Percentiles rank a stretch among this genome's conserved stretches.
These are phyloP conservation scores for Agrocybe pediades DNA, from an alignment of 768 basidiomycete species.

Conservation along the genomic window DNA sequence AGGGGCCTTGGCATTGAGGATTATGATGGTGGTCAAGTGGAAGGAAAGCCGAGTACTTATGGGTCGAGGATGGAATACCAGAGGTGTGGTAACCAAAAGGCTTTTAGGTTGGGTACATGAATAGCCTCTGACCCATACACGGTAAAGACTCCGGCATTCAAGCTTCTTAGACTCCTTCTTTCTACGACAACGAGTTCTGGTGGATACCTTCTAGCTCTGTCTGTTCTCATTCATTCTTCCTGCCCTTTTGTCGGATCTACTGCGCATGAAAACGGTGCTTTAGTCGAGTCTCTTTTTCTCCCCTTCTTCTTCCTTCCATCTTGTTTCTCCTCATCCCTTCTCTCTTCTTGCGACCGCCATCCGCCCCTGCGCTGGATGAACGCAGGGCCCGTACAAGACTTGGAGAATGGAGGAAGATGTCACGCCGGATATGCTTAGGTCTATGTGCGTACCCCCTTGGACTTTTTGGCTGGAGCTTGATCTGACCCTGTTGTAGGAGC, in stretches of 20 bases:
- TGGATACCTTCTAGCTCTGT: neutral
- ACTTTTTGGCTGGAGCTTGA: neutral
- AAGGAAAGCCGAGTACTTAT: no score
- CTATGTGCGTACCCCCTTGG: slow-evolving; percentile 2
- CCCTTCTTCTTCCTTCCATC: neutral
- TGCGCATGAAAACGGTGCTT: neutral
- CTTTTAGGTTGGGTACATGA: no score
- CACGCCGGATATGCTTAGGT: slow-evolving; percentile 6
- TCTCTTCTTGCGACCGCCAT: no score
- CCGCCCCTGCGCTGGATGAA: neutral
- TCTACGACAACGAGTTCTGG: neutral
- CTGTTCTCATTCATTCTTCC: neutral
- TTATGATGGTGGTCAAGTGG: no score
- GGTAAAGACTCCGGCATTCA: no score
- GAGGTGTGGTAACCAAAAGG: no score
- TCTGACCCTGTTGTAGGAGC: slow-evolving; percentile 10
- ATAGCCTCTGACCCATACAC: no score
- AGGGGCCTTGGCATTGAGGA: no score
- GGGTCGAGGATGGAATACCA: no score
- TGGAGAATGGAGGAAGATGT: slow-evolving; percentile 12
- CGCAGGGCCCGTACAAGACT: neutral
- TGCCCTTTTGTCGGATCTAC: neutral
- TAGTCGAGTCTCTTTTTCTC: neutral
- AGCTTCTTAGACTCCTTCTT: neutral
- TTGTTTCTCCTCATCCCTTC: no score